Conservation (phyloP, 1,139 yeast genomes). For the Pichia cactophila region DNA sequence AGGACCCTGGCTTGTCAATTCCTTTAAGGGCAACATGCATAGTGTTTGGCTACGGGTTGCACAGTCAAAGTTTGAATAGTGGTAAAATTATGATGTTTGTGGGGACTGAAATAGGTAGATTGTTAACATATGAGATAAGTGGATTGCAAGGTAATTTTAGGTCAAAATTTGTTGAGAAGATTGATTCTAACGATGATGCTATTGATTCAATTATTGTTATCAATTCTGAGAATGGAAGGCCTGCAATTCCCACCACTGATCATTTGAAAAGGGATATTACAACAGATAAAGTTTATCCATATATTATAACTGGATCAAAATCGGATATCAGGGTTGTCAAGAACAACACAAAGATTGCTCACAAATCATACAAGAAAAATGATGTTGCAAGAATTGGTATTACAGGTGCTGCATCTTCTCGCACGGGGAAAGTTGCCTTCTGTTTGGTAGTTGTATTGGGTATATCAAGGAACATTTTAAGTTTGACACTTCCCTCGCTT, state of each 20-base stretch:
- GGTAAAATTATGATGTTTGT: constrained; percentile 66
- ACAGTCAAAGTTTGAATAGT: constrained; percentile 45
- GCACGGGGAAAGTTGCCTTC: constrained; percentile 23
- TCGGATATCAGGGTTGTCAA: constrained; percentile 60
- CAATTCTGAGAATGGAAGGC: constrained; percentile 49
- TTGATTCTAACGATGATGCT: constrained; percentile 42
- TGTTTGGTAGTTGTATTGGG: constrained; percentile 25
- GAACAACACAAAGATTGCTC: constrained; percentile 55
- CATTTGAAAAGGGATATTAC: constrained; percentile 36
- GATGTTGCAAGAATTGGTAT: constrained; percentile 57
- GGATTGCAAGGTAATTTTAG: constrained; percentile 68
- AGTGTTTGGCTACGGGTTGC: constrained; percentile 63
- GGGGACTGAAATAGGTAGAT: constrained; percentile 77
- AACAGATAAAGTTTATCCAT: constrained; percentile 39
- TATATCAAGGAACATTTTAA: constrained; percentile 32
- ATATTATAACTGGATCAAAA: constrained; percentile 48
- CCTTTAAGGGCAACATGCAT: constrained; percentile 45
- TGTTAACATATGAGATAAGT: constrained; percentile 56
- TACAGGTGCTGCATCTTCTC: constrained; percentile 31
- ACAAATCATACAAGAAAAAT: constrained; percentile 37
- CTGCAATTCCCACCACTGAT: constrained; percentile 56
- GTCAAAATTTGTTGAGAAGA: constrained; percentile 46
- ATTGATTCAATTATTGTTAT: constrained; percentile 54
- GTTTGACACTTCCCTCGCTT: constrained; percentile 47
- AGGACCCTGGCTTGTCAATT: constrained; percentile 31